Conservation (phyloP, 1,284 basidiomycete genomes). For the Naganishia sp. region DNA sequence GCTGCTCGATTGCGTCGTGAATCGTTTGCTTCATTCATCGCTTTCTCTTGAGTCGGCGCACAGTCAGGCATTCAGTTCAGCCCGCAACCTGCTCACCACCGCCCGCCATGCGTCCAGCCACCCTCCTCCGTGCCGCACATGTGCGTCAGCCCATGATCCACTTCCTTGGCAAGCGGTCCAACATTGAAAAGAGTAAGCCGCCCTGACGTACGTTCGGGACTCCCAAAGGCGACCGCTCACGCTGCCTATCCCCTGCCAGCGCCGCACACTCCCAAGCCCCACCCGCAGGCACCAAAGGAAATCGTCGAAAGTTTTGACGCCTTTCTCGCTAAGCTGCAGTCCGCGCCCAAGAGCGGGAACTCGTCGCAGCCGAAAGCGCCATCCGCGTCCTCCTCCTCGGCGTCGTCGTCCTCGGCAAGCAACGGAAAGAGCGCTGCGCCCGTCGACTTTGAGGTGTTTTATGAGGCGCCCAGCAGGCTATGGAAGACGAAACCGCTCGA, state of each 20-base stretch:
- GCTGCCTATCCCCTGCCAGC: constrained; percentile 53
- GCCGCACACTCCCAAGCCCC: constrained; percentile 64
- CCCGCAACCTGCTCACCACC: background rate
- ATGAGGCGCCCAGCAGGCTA: constrained; percentile 72
- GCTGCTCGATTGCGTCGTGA: background rate
- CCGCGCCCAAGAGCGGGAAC: constrained; percentile 43
- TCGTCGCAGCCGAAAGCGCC: constrained; percentile 36
- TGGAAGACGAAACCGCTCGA: constrained; percentile 67
- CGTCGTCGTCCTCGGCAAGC: constrained; percentile 35
- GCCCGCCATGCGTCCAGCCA: constrained; percentile 26
- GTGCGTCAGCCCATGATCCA: constrained; percentile 65
- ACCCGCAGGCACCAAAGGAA: constrained; percentile 74
- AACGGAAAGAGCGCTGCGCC: constrained; percentile 45
- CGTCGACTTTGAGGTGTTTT: constrained; percentile 65
- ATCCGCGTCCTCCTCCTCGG: constrained; percentile 41
- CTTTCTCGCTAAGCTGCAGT: constrained; percentile 61
- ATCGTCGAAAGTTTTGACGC: constrained; percentile 65
- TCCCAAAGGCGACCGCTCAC: constrained; percentile 24
- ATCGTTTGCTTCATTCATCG: no score
- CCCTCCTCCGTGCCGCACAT: constrained; percentile 18
- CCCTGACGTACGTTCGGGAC: background rate
- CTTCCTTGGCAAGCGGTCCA: constrained; percentile 66
- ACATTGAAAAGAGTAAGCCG: constrained; percentile 28
- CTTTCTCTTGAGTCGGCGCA: no score
- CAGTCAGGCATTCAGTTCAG: background rate